Evolutionary conservation across 352 stramenopile species (phyloP).

Genomic region (Pythium sp.): DNA sequence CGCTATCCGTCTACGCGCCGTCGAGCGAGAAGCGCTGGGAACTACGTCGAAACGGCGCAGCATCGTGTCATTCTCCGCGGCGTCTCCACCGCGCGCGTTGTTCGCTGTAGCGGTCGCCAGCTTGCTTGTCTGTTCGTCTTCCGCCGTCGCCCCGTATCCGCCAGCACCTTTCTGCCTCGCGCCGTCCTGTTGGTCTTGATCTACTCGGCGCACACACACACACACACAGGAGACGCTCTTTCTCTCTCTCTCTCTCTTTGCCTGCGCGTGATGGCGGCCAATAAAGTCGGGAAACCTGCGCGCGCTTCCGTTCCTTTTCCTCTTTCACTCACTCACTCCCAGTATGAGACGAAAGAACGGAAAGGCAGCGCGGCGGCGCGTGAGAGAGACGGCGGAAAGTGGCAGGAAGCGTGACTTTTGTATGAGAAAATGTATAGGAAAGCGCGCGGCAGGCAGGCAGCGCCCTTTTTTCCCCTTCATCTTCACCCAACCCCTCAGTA

Average conservation of each 20-base stretch:
- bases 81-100: conserved; percentile 5
- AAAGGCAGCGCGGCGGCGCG: background rate
- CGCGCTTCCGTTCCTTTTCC: conserved; percentile 2
- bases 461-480: background rate
- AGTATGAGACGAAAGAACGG: background rate
- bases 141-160: background rate
- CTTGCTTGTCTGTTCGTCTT: conserved; percentile 8
- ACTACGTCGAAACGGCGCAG: background rate
- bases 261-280: background rate
- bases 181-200: background rate
- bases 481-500: background rate
- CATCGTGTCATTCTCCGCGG: conserved; percentile 22
- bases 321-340: background rate
- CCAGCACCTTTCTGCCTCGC: background rate
- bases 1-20: background rate
- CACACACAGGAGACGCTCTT: background rate
- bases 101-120: conserved; percentile 13
- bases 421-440: background rate
- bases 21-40: background rate
- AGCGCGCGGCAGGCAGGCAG: background rate
- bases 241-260: background rate
- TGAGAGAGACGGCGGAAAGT: background rate
- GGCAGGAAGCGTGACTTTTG: background rate
- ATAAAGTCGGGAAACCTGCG: conserved; percentile 1
- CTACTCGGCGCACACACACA: background rate